Base-by-base conservation (phyloP, 257 asterid species). In the Echites panduratus region DNA sequence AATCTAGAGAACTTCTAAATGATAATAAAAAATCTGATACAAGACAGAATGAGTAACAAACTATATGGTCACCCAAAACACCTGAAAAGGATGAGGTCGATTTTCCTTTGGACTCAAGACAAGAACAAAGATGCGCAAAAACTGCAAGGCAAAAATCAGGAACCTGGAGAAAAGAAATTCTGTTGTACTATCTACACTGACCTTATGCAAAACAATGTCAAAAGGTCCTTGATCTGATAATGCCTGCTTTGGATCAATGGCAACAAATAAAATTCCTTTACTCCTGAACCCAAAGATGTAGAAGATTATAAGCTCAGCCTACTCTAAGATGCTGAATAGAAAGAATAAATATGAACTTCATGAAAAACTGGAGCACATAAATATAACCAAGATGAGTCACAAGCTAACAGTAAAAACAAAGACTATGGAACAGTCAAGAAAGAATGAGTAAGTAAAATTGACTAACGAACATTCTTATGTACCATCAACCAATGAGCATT, bases 211-310 rank as follows among this genome's bases (percentile, higher is more conserved):
- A 85, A 94, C 91, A 69, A 94, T 81, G 75, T 94, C 97, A 70
- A 94, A 94, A 77, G 99, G 99, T 64, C 97, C 99, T 88, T 94
- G 99, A 59, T 91, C 96, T 7, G 93, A 84, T 77, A 94, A 87
- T 47, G 96, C 85, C 76, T 76, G 89, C 75, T 82, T 89, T 59
- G 77, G 89, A 78, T 94, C 99, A 73, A 94, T 89, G 66, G 96
- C 84, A 68, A 89, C 92, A 85, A 94, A 88, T 4, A 85, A 53
- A 80, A 94, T 94, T 66, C 99, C 99, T 79, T 85, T 88, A 40
- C 76, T 79, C 85, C 99, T 91, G 91, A 82, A 84, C 29, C 54
- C 53, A 20, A 53, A 66, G 44, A 72, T 58, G 17, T 32, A 72
- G 26, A 26, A 44, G 59, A 12, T 26, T 44, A 3, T 20, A 77